Evolutionary conservation across 768 basidiomycete genomes (phyloP), one percentile per base, ranked within the genome.

Genomic region (Cubamyces sp.): DNA sequence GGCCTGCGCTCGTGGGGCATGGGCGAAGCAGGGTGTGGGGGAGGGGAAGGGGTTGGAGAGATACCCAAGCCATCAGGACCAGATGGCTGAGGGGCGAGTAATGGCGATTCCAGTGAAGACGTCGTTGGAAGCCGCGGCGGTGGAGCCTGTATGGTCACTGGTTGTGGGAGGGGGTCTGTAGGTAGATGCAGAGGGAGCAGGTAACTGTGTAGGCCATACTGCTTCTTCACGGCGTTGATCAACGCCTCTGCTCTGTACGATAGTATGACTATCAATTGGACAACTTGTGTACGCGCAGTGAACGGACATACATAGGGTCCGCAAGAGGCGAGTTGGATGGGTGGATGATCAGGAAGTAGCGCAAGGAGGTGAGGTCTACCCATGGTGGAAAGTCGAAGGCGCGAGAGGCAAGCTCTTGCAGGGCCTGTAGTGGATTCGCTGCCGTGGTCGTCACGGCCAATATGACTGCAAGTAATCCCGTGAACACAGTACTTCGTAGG

Each of bases 141-240:
- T 0, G 82, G 77, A 18, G 83, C 76, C 14, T 90, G 89, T 0
- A 91, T 84, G 0, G 87, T 82, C 3, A 93, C 84, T 9, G 89
- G 85, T 15, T 84, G 74, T 0, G 90, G 89, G 0, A 84, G 82
- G 12, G 86, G 81, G 12, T 62, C 28, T 7, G 78, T 81, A 14
- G 88, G 89, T 25, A 92, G 75, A 25, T 75, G 71, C 3, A 94
- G 77, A 15, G 83, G 72, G 39, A 94, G 82, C 12, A 94, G 79
- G 72, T 88, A 90, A 53, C 83, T 84, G 69, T 94, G 87, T 15
- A 93, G 76, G 16, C 91, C 92, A 73, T 84, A 90, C 71, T 93
- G 92, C 73, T 91, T 93, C 81, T 91, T 94, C 58, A 91, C 87
- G 1, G 92, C 92, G 67, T 94, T 94, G 73, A 87, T 89, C 15